Evolutionary conservation across 1,139 yeast genomes (phyloP).

Genomic region (Candida tropicalis): DNA sequence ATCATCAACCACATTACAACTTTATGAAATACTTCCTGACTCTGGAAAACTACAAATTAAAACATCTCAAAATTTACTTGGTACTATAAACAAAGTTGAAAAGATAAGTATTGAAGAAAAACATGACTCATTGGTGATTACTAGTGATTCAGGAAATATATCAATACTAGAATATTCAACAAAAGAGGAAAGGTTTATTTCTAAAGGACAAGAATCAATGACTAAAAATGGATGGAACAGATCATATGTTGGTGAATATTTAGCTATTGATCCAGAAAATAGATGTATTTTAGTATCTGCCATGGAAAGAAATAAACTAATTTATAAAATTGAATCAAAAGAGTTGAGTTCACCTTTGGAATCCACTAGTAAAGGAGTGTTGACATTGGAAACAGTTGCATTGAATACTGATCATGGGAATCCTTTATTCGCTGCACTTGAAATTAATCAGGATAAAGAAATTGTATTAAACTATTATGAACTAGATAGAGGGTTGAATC

Average conservation of each 20-base stretch:
- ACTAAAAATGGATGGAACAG: slow-evolving; percentile 78
- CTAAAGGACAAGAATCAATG: slow-evolving; percentile 65
- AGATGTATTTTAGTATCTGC: slow-evolving; percentile 75
- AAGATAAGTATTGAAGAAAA: slow-evolving; percentile 52
- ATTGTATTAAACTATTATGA: slow-evolving; percentile 65
- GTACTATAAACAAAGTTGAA: slow-evolving; percentile 57
- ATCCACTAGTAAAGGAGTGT: slow-evolving; percentile 49
- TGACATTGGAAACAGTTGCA: slow-evolving; percentile 61
- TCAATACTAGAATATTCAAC: slow-evolving; percentile 55
- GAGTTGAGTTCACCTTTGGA: slow-evolving; percentile 76
- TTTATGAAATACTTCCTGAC: slow-evolving; percentile 53
- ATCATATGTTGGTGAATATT: slow-evolving; percentile 72
- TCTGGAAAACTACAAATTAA: slow-evolving; percentile 56
- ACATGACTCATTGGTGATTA: slow-evolving; percentile 62
- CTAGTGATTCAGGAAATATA: slow-evolving; percentile 82
- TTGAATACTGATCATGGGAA: slow-evolving; percentile 79
- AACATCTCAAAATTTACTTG: slow-evolving; percentile 54
- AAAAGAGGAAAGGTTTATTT: slow-evolving; percentile 41
- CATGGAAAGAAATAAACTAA: slow-evolving; percentile 69
- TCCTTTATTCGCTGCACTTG: slow-evolving; percentile 82
- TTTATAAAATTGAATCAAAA: slow-evolving; percentile 45
- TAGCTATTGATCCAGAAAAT: slow-evolving; percentile 74
- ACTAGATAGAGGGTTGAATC: slow-evolving; percentile 83
- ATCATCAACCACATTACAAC: slow-evolving; percentile 53
- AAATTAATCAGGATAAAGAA: slow-evolving; percentile 35